These are phyloP conservation scores for Leishmania gerbilli DNA, from an alignment of 208 protist species.

Conservation along the genomic window DNA sequence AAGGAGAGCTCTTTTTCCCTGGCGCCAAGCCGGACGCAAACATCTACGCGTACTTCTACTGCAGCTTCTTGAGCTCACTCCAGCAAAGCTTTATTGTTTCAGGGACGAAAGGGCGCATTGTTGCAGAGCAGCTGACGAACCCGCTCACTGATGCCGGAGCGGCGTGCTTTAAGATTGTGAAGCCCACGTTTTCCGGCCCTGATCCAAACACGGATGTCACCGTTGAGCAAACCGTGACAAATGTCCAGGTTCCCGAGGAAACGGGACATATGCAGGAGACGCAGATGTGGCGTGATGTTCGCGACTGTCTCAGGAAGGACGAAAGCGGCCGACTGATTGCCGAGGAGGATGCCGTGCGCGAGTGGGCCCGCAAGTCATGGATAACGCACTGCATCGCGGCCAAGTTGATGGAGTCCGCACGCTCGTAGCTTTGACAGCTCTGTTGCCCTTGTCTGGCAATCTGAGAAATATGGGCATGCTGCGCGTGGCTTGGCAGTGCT, in stretches of 20 bases:
- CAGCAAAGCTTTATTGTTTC: constrained; percentile 43
- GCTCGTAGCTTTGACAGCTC: neutral
- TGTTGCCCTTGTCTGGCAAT: neutral
- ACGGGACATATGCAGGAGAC: constrained; percentile 45
- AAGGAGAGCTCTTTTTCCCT: constrained; percentile 50
- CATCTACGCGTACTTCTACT: constrained; percentile 56
- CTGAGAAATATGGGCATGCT: neutral
- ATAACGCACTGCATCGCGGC: constrained; percentile 55
- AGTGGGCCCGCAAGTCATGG: constrained; percentile 57
- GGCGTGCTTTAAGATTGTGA: constrained; percentile 34
- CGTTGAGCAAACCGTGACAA: constrained; percentile 23
- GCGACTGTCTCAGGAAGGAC: constrained; percentile 21
- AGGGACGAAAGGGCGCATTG: constrained; percentile 42
- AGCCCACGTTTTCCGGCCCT: constrained; percentile 11
- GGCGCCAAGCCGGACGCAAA: constrained; percentile 15
- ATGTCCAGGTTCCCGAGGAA: constrained; percentile 44
- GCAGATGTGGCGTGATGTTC: constrained; percentile 63
- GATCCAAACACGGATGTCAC: constrained; percentile 22
- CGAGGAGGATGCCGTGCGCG: constrained; percentile 30
- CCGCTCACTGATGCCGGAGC: constrained; percentile 31
- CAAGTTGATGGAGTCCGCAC: constrained; percentile 49
- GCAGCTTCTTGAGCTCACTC: constrained; percentile 41
- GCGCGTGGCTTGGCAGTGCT: neutral
- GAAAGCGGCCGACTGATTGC: constrained; percentile 29
- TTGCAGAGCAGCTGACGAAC: constrained; percentile 38